Evolutionary conservation across 169 alveolate genomes (phyloP).

Genomic region (Plasmodium gonderi): DNA sequence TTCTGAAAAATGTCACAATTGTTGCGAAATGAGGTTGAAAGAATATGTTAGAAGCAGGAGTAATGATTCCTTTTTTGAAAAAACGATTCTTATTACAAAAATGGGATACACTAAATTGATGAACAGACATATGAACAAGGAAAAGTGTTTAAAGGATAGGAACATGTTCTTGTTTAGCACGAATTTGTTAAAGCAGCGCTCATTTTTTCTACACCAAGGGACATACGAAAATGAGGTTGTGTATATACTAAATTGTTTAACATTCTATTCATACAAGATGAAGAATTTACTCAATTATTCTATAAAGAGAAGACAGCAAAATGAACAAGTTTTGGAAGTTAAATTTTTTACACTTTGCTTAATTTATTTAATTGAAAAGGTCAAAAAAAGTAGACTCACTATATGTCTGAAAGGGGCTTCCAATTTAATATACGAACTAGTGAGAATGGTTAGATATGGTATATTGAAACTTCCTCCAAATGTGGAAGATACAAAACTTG

Average conservation of each 20-base stretch:
- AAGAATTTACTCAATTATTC: slow-evolving; percentile 38
- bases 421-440: slow-evolving; percentile 10
- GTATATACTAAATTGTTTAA: slow-evolving; percentile 24
- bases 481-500: slow-evolving; percentile 21
- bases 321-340: background rate
- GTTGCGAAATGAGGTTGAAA: background rate
- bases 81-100: background rate
- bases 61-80: slow-evolving; percentile 33
- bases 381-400: background rate
- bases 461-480: slow-evolving; percentile 14
- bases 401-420: background rate
- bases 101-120: background rate
- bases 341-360: slow-evolving; percentile 35
- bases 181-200: slow-evolving; percentile 25
- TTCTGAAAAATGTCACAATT: background rate
- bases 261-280: slow-evolving; percentile 34
- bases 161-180: slow-evolving; percentile 13
- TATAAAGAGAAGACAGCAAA: slow-evolving; percentile 6
- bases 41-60: background rate
- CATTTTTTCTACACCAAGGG: background rate
- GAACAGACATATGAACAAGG: background rate
- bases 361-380: slow-evolving; percentile 24
- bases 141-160: background rate
- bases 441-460: background rate
- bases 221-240: background rate